These are phyloP conservation scores for Didymella pinodella DNA, from an alignment of 2,329 filamentous ascomycete genomes.

Conservation along the genomic window DNA sequence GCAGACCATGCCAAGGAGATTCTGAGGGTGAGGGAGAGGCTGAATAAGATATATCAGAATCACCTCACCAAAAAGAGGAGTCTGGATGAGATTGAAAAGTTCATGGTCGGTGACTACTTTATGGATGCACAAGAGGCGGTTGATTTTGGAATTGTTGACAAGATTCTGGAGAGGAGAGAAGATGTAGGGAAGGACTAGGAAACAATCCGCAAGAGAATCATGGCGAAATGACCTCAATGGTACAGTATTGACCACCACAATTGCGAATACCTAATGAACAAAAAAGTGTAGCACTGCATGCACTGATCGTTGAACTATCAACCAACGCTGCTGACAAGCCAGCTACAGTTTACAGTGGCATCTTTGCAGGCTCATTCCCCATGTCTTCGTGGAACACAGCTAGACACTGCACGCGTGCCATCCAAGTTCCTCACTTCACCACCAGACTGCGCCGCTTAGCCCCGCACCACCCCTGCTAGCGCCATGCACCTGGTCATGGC, in stretches of 20 bases:
- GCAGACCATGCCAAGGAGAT: conserved; percentile 98
- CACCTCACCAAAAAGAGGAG: conserved; percentile 83
- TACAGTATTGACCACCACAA: background rate
- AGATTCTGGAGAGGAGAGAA: conserved; percentile 75
- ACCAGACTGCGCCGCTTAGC: background rate
- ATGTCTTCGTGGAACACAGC: too few relatives aligned
- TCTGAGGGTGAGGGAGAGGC: conserved; percentile 79
- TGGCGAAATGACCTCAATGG: background rate
- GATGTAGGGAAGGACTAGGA: conserved; percentile 52
- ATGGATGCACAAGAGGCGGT: conserved; percentile 87
- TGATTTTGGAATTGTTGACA: conserved; percentile 90
- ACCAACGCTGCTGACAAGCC: too few relatives aligned
- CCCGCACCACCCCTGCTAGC: conserved; percentile 18
- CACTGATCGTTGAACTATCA: too few relatives aligned
- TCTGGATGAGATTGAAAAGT: conserved; percentile 83
- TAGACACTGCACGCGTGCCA: too few relatives aligned
- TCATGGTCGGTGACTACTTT: conserved; percentile 98
- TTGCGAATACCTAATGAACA: background rate
- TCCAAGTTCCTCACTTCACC: conserved; percentile 11
- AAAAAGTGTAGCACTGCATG: too few relatives aligned
- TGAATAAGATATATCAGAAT: conserved; percentile 87
- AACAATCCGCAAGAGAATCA: background rate
- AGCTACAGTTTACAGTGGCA: too few relatives aligned
- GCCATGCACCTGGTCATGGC: background rate
- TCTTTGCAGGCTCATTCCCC: too few relatives aligned